These are phyloP conservation scores for Fusarium tjaetaba DNA, from an alignment of 2,329 filamentous ascomycete species.

Conservation along the genomic window DNA sequence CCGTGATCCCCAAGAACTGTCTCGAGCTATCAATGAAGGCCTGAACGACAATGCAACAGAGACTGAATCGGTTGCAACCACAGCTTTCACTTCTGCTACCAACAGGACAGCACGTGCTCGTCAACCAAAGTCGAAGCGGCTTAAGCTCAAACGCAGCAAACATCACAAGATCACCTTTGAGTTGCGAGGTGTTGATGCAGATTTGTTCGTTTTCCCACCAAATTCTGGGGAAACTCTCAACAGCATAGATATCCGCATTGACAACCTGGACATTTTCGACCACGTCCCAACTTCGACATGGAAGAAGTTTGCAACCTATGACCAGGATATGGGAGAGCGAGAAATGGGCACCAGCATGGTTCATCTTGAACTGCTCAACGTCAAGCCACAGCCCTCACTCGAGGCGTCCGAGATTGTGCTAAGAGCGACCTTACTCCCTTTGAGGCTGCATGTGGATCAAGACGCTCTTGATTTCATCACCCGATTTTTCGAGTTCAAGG, in stretches of 20 bases:
- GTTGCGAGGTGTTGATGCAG: constrained; percentile 82
- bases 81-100: constrained; percentile 70
- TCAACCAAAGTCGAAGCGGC: constrained; percentile 62
- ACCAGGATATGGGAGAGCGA: constrained; percentile 85
- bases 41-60: constrained; percentile 88
- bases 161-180: constrained; percentile 97
- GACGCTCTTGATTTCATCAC: constrained; percentile 97
- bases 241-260: constrained; percentile 84
- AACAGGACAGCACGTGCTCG: constrained; percentile 58
- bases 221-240: constrained; percentile 83
- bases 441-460: constrained; percentile 94
- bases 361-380: constrained; percentile 86
- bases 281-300: constrained; percentile 95
- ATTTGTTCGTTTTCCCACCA: constrained; percentile 83
- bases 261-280: constrained; percentile 90
- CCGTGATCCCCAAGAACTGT: constrained; percentile 82
- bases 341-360: constrained; percentile 91
- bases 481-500: constrained; percentile 97
- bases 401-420: constrained; percentile 91
- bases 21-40: constrained; percentile 85
- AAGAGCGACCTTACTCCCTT: constrained; percentile 79
- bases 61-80: constrained; percentile 87
- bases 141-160: constrained; percentile 85
- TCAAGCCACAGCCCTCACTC: constrained; percentile 84
- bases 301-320: constrained; percentile 97